Percentiles rank a stretch among this genome's conserved stretches.
Evolutionary conservation across 257 asterid species (phyloP).

Genomic region (Anisodus tanguticus): DNA sequence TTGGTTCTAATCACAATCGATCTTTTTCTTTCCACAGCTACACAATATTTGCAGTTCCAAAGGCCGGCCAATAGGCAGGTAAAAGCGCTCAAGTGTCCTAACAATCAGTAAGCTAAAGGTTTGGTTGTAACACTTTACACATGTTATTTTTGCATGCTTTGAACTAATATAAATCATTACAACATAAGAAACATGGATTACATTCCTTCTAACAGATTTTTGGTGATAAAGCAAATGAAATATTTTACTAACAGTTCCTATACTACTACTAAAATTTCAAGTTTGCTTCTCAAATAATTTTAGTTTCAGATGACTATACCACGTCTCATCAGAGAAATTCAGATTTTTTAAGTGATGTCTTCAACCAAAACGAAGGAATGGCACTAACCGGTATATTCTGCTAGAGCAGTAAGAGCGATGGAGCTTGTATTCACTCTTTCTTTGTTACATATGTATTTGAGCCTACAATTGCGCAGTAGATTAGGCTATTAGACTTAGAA

Average conservation of each 20-base stretch:
- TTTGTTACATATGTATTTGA: conserved; percentile 84
- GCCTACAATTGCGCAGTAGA: conserved; percentile 53
- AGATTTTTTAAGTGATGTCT: background rate
- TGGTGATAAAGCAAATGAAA: background rate
- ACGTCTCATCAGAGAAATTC: conserved; percentile 19
- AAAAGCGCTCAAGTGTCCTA: background rate
- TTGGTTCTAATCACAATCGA: background rate
- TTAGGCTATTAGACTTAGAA: conserved; percentile 4
- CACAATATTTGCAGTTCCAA: background rate
- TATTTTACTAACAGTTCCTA: background rate
- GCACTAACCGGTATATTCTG: conserved; percentile 74
- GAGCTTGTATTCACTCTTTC: conserved; percentile 83
- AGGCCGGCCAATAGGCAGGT: background rate
- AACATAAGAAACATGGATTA: background rate
- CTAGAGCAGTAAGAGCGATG: conserved; percentile 77
- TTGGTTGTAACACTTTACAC: background rate
- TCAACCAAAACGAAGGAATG: conserved; percentile 17
- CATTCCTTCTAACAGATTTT: background rate
- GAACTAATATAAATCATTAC: background rate
- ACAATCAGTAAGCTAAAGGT: background rate
- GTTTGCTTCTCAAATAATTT: background rate
- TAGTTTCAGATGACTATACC: conserved; percentile 7
- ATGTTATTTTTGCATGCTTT: background rate
- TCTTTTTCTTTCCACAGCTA: background rate
- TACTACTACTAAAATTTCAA: background rate